Conservation (phyloP, 2,329 filamentous ascomycete species). For the Colletotrichum tabaci region DNA sequence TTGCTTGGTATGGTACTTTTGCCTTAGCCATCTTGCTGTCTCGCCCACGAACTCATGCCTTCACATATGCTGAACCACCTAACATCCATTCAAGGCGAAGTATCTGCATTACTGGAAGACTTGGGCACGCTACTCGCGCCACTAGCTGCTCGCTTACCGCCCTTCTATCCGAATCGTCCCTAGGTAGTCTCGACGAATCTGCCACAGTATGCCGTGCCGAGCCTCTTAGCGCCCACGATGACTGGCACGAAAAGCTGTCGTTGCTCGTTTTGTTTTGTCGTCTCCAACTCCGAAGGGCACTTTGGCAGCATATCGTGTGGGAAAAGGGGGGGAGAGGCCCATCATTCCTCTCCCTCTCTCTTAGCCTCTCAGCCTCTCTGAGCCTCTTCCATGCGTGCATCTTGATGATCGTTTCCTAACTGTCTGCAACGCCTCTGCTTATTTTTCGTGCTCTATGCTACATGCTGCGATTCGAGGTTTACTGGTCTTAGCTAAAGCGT, state of each 20-base stretch:
- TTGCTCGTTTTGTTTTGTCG: background rate
- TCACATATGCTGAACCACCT: no score
- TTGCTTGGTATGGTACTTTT: conserved; percentile 36
- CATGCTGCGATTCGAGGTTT: conserved; percentile 25
- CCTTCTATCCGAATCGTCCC: conserved; percentile 13
- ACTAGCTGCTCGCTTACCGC: conserved; percentile 34
- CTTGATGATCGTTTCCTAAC: background rate
- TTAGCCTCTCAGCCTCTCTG: conserved; percentile 7
- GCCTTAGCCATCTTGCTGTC: conserved; percentile 14
- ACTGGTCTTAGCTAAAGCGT: conserved; percentile 34
- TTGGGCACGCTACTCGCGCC: conserved; percentile 7
- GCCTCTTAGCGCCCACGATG: conserved; percentile 25
- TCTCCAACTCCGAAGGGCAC: background rate
- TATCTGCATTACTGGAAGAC: conserved; percentile 1
- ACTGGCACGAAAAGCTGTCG: background rate
- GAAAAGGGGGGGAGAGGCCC: background rate
- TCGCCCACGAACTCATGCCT: background rate
- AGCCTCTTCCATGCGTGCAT: conserved; percentile 12
- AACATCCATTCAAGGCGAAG: no score
- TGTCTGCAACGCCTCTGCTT: background rate
- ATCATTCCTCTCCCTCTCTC: background rate
- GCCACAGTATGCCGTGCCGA: conserved; percentile 7
- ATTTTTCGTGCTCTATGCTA: conserved; percentile 4
- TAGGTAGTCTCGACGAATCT: conserved; percentile 3
- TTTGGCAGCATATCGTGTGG: background rate